A percentile compares a stretch with the other conserved stretches of the same genome.
phyloP scores from a whole-genome alignment of 352 stramenopile species.

The Phytophthora fragariae region DNA sequence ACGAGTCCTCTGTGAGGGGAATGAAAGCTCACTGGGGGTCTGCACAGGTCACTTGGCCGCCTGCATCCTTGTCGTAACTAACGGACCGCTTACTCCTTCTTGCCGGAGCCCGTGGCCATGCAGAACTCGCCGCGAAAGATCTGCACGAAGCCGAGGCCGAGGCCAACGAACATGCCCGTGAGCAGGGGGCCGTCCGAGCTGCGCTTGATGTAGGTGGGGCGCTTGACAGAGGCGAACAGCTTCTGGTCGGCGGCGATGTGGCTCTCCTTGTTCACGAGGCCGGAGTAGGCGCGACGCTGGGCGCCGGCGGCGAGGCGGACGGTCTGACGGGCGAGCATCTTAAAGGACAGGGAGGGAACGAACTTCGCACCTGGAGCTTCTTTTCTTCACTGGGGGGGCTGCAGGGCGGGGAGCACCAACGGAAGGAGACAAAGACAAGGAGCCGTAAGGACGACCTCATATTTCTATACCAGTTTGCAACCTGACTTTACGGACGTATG shows the following conservation, averaged over 20 bases:
- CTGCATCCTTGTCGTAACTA: neutral
- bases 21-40: neutral
- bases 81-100: constrained; percentile 68
- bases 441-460: constrained; percentile 12
- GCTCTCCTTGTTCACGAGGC: constrained; percentile 78
- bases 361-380: constrained; percentile 31
- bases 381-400: constrained; percentile 39
- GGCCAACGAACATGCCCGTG: constrained; percentile 46
- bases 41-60: neutral
- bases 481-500: neutral
- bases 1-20: neutral
- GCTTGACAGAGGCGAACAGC: constrained; percentile 68
- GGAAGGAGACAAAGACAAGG: constrained; percentile 29
- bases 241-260: constrained; percentile 67
- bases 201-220: constrained; percentile 75
- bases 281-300: constrained; percentile 59
- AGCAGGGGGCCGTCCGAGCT: constrained; percentile 59
- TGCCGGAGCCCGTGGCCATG: constrained; percentile 74
- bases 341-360: constrained; percentile 17
- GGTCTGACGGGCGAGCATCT: constrained; percentile 70
- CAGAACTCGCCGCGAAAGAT: constrained; percentile 66
- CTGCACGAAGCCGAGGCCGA: constrained; percentile 66
- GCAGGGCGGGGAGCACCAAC: constrained; percentile 14
- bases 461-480: neutral
- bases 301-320: constrained; percentile 37